Conservation (phyloP, 345 rosid species). For the Alliaria petiolata region DNA sequence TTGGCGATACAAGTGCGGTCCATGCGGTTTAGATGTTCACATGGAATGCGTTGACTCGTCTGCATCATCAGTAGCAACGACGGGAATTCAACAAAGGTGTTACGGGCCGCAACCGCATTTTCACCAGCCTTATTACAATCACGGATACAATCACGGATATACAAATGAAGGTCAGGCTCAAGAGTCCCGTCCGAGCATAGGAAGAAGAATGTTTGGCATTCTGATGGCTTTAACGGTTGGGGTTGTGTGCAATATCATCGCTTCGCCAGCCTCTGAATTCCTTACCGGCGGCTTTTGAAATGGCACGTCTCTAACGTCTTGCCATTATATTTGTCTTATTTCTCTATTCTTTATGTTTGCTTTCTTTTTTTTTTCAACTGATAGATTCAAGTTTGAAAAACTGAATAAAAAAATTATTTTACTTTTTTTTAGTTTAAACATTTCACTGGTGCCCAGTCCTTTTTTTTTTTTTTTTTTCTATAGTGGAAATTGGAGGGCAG, state of each 20-base stretch:
- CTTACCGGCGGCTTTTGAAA: not conserved
- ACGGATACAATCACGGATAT: conserved; percentile 5
- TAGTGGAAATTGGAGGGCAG: no score
- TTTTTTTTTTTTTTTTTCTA: no score
- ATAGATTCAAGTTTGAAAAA: no score
- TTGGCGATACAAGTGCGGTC: conserved; percentile 39
- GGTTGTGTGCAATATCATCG: conserved; percentile 1
- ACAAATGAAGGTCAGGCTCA: conserved; percentile 16
- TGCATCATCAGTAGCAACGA: no score
- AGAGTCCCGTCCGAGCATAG: not conserved
- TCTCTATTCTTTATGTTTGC: not conserved
- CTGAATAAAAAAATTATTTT: no score
- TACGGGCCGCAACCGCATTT: not conserved
- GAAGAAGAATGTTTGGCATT: conserved; percentile 17
- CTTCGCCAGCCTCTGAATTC: not conserved
- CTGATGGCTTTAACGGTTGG: conserved; percentile 2
- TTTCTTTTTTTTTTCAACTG: not conserved
- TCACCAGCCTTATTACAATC: conserved; percentile 19
- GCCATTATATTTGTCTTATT: not conserved
- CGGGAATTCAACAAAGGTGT: not conserved
- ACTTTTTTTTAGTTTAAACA: no score
- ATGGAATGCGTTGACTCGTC: conserved; percentile 27
- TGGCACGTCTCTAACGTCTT: not conserved
- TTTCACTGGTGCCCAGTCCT: no score
- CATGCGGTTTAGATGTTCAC: conserved; percentile 34